Evolutionary conservation across 2,329 filamentous ascomycete genomes (phyloP).

Genomic region (Ciborinia camelliae): DNA sequence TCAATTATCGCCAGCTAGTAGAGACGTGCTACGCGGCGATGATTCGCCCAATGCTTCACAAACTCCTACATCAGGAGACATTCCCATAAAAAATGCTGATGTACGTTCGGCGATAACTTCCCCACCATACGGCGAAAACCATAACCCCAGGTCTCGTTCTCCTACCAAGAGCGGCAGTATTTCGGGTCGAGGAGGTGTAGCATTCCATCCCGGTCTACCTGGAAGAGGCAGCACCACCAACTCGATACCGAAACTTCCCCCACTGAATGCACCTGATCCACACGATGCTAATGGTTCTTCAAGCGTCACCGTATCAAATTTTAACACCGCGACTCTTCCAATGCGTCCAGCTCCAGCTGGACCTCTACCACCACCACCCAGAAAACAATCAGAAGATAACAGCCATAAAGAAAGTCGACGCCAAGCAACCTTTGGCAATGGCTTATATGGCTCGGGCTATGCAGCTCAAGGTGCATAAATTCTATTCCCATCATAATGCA

Average conservation of each 20-base stretch:
- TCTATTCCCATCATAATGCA: not conserved
- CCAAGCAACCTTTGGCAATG: slow-evolving; percentile 50
- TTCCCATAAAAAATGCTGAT: slow-evolving; percentile 61
- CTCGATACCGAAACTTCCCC: slow-evolving; percentile 49
- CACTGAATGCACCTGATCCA: slow-evolving; percentile 40
- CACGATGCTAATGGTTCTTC: slow-evolving; percentile 37
- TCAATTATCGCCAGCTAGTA: slow-evolving; percentile 72
- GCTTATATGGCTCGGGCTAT: slow-evolving; percentile 30
- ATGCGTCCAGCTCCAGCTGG: slow-evolving; percentile 58
- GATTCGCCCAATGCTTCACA: slow-evolving; percentile 42
- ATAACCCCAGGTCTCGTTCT: slow-evolving; percentile 38
- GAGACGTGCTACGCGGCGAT: slow-evolving; percentile 61
- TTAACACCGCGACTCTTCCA: slow-evolving; percentile 51
- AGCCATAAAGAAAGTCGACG: slow-evolving; percentile 47
- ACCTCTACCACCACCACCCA: slow-evolving; percentile 57
- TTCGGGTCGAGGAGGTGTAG: slow-evolving; percentile 46
- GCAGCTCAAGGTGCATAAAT: slow-evolving; percentile 7
- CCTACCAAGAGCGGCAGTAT: slow-evolving; percentile 42
- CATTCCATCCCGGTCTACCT: slow-evolving; percentile 46
- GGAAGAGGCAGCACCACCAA: slow-evolving; percentile 50
- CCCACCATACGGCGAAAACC: slow-evolving; percentile 34
- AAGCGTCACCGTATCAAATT: slow-evolving; percentile 50
- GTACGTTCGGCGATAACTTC: slow-evolving; percentile 45
- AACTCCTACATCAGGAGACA: slow-evolving; percentile 70
- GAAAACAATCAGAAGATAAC: slow-evolving; percentile 48